phyloP scores from a whole-genome alignment of 2,329 filamentous ascomycete species.

The Alternaria arborescens region DNA sequence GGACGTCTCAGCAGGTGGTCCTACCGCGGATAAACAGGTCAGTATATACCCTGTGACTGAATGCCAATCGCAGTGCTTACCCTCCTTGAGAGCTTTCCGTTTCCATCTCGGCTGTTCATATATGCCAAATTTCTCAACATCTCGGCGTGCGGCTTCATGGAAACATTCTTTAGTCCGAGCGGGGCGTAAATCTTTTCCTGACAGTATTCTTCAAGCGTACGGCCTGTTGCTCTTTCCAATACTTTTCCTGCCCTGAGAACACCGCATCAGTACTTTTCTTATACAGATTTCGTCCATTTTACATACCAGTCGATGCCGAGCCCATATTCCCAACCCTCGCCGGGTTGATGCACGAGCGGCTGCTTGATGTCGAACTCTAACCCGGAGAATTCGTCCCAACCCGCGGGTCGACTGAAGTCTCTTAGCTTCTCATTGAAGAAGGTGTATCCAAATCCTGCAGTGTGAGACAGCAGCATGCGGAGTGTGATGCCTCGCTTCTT shows the following conservation, averaged over 20 bases:
- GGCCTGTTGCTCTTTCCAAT: neutral
- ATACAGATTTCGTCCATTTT: neutral
- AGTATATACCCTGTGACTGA: neutral
- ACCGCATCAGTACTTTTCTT: neutral
- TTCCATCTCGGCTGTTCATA: neutral
- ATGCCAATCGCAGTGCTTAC: neutral
- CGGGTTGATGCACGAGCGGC: neutral
- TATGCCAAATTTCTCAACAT: neutral
- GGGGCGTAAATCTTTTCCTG: neutral
- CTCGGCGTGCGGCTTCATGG: neutral
- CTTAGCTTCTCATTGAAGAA: neutral
- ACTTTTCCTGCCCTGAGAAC: neutral
- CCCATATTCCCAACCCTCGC: neutral
- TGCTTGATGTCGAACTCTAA: neutral
- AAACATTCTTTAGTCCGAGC: neutral
- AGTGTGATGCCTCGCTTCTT: constrained; percentile 4
- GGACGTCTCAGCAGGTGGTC: neutral
- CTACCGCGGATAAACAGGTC: neutral
- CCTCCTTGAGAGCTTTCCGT: neutral
- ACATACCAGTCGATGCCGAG: neutral
- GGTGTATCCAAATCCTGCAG: constrained; percentile 7
- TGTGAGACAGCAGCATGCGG: constrained; percentile 5
- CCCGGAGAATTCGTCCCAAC: neutral
- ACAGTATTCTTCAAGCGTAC: neutral
- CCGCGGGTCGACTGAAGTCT: neutral